Base-by-base conservation (phyloP, 306 rosid genomes). In the Cucumis cinereus region DNA sequence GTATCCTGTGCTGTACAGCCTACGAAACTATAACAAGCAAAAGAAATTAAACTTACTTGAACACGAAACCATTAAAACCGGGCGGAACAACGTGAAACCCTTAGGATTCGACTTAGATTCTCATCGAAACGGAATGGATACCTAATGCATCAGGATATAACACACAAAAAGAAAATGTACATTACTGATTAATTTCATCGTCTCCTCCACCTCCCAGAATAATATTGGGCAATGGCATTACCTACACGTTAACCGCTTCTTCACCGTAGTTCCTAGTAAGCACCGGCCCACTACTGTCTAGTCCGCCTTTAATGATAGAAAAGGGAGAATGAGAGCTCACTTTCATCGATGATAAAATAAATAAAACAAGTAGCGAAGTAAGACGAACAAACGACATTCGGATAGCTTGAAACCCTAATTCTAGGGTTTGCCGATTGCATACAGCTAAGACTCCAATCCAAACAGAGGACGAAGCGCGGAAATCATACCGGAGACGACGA, bases 71-170 rank as follows among this genome's bases (percentile, higher is more conserved):
- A 7, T 73, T 52, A 60, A 87, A 94, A 6, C 86, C 77, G 14
- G 91, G 45, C 1, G 90, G 79, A 77, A 78, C 54, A 15, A 83
- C 81, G 53, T 82, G 30, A 75, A 83, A 86, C 2, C 82, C 84
- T 8, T 79, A 59, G 16, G 68, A 16, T 11, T 81, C 77, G 4
- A 74, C 77, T 85, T 84, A 86, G 0, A 90, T 87, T n/a, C 92
- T 84, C 90, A 89, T 89, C 0, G 94, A 87, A 69, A 94, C 90
- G 28, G 95, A 90, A 85, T 91, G 97, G 81, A 94, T 94, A 19
- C 97, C 96, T 59, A 94, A 17, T 12, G 97, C 96, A 71, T 91
- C 98, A 28, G 96, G 96, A 74, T 91, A 91, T 40, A 94, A 19
- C 19, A 86, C 97, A 49, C 98, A 91, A 0, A 91, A 0, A 94